These are phyloP conservation scores for Mycena sanguinolenta DNA, from an alignment of 768 basidiomycete genomes.

Conservation along the genomic window DNA sequence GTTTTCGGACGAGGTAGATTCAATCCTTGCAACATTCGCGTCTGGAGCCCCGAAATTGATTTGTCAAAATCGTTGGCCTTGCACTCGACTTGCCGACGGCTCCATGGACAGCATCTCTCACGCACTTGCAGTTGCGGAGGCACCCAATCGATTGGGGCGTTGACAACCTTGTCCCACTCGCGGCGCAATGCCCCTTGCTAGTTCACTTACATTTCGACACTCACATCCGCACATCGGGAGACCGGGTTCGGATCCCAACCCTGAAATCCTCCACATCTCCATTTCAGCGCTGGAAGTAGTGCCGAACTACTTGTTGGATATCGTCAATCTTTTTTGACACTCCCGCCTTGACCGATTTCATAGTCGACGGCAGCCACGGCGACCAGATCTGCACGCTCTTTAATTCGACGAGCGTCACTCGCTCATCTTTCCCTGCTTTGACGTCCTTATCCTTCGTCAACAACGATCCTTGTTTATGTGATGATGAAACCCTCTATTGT, in stretches of 20 bases:
- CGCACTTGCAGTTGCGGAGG: background rate
- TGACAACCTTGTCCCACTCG: background rate
- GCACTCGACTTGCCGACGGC: background rate
- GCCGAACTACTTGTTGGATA: background rate
- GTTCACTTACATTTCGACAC: background rate
- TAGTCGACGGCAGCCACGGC: background rate
- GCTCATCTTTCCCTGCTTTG: background rate
- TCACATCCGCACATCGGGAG: too few relatives aligned
- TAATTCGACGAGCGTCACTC: background rate
- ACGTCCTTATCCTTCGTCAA: background rate
- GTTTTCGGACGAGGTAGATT: background rate
- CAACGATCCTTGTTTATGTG: background rate
- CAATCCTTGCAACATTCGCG: background rate
- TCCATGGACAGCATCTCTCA: background rate
- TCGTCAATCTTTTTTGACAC: background rate
- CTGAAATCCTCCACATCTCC: slow-evolving; percentile 1
- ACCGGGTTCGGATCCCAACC: background rate
- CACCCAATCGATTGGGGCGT: background rate
- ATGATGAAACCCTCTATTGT: background rate
- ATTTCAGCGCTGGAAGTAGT: too few relatives aligned
- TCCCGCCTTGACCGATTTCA: background rate
- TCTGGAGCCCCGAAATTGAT: background rate
- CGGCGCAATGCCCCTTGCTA: background rate
- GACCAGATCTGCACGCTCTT: slow-evolving; percentile 9
- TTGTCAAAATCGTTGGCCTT: background rate